Percentiles rank a stretch among this genome's conserved stretches.
These are phyloP conservation scores for Phytophthora ohioensis DNA, from an alignment of 352 stramenopile species.

Conservation along the genomic window DNA sequence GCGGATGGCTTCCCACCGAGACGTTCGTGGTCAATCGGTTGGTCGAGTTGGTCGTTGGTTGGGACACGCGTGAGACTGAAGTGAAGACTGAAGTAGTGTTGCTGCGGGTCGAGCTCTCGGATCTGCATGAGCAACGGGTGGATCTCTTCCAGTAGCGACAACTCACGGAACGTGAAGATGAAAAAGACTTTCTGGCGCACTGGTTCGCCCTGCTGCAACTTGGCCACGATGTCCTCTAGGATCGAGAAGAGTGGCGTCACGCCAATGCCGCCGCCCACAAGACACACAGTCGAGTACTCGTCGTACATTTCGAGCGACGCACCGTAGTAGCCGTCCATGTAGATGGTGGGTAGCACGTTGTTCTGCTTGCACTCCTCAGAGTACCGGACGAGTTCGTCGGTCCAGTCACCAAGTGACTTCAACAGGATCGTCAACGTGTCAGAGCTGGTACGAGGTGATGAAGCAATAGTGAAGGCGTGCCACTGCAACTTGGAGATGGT, in stretches of 20 bases:
- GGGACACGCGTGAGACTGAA: constrained; percentile 45
- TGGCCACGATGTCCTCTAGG: constrained; percentile 52
- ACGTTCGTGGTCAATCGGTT: constrained; percentile 35
- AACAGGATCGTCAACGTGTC: constrained; percentile 54
- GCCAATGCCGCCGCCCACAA: constrained; percentile 62
- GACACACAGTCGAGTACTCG: constrained; percentile 50
- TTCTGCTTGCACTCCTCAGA: constrained; percentile 39
- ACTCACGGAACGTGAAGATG: constrained; percentile 55
- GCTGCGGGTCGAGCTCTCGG: constrained; percentile 38
- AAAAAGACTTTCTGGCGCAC: constrained; percentile 46
- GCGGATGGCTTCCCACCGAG: constrained; percentile 22
- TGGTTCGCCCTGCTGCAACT: constrained; percentile 14
- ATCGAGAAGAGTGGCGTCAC: constrained; percentile 58
- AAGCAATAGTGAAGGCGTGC: constrained; percentile 61
- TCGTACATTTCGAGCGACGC: constrained; percentile 51
- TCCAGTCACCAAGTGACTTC: constrained; percentile 62
- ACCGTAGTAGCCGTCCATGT: constrained; percentile 69
- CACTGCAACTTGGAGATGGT: constrained; percentile 56
- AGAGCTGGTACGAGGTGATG: constrained; percentile 43
- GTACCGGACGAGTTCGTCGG: constrained; percentile 48
- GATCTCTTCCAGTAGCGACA: constrained; percentile 54
- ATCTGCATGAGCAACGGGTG: constrained; percentile 44
- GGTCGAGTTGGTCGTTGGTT: constrained; percentile 24
- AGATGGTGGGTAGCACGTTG: constrained; percentile 45
- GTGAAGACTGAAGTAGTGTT: constrained; percentile 34